These are phyloP conservation scores for Aotearoamyces nothofagi DNA, from an alignment of 2,329 filamentous ascomycete species.

Conservation along the genomic window DNA sequence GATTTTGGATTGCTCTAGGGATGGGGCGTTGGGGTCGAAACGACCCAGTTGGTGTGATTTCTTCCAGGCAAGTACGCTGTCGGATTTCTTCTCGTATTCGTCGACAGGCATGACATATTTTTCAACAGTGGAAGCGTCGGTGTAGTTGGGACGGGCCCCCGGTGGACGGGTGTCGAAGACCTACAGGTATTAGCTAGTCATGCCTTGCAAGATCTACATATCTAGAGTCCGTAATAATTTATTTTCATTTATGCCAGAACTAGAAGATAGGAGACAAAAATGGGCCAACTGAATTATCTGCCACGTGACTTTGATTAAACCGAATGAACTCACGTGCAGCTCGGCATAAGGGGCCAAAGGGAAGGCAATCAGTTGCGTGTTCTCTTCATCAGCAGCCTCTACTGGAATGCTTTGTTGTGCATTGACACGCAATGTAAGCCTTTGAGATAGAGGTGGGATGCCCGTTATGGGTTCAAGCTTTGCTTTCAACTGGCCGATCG, in stretches of 20 bases:
- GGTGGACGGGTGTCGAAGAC: conserved; percentile 68
- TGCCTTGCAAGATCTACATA: too few relatives aligned
- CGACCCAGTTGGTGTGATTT: conserved; percentile 88
- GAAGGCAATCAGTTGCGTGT: conserved; percentile 46
- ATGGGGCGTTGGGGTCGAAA: conserved; percentile 75
- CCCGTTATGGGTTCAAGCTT: conserved; percentile 91
- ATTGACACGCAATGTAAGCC: conserved; percentile 53
- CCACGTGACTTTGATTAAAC: too few relatives aligned
- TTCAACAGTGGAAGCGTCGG: conserved; percentile 64
- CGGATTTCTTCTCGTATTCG: conserved; percentile 72
- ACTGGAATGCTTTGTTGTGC: conserved; percentile 47
- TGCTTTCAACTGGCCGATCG: conserved; percentile 64
- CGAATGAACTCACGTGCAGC: conserved; percentile 56
- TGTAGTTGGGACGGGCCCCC: conserved; percentile 62
- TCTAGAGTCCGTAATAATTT: too few relatives aligned
- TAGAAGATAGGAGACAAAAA: too few relatives aligned
- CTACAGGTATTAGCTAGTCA: conserved; percentile 28
- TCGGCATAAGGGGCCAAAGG: conserved; percentile 61
- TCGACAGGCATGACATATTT: conserved; percentile 82
- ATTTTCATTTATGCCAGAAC: too few relatives aligned
- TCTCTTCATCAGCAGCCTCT: conserved; percentile 59
- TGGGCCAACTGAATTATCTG: too few relatives aligned
- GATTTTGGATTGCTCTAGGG: conserved; percentile 57
- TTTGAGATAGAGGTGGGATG: conserved; percentile 67
- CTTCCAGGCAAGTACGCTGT: conserved; percentile 93